Base-by-base conservation (phyloP, 768 basidiomycete species). In the Trametes coccinea region DNA sequence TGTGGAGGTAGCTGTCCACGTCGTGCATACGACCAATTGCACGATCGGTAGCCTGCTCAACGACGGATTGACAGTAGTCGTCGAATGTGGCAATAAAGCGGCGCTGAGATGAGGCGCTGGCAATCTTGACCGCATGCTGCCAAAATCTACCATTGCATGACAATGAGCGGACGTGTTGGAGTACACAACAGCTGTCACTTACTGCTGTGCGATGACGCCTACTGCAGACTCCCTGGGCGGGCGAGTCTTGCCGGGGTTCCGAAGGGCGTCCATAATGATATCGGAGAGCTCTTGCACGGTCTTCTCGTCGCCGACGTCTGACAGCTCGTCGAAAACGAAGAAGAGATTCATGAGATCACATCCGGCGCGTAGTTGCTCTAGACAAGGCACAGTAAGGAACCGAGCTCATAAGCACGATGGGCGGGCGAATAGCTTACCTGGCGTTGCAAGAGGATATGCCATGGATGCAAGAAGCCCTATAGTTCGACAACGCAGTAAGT, bases 311-410 rank as follows among this genome's bases (percentile, higher is more conserved):
- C 22, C 50, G 0, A 61, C 57, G 45, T 73, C 71, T 4, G 71
- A 62, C 17, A 70, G 62, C 39, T 73, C 71, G 56, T 73, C 72
- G 22, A 73, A 44, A 27, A 72, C 63, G 59, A 72, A 73, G 43
- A 71, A 70, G 2, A 67, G n/a, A 53, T 69, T 70, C 71, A 72
- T 71, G 14, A 70, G 33, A 56, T 72, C 70, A 50, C 63, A 62
- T 10, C 53, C 62, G 17, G 34, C 53, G 4, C 66, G 60, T 4
- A 63, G 31, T 9, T 61, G 60, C 27, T 56, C 62, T 61, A 29
- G 13, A n/a, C 31, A 37, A 11, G 16, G 2, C 40, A 30, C 2
- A 16, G 6, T 44, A 5, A 1, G 10, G 29, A 5, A 31, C 31
- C 16, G 29, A 53, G n/a, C 9, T 43, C 1, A 22, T 22, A 22